Evolutionary conservation across 208 protist species (phyloP), one percentile per base, ranked within the genome.

Genomic region (Crithidia acanthocephali): DNA sequence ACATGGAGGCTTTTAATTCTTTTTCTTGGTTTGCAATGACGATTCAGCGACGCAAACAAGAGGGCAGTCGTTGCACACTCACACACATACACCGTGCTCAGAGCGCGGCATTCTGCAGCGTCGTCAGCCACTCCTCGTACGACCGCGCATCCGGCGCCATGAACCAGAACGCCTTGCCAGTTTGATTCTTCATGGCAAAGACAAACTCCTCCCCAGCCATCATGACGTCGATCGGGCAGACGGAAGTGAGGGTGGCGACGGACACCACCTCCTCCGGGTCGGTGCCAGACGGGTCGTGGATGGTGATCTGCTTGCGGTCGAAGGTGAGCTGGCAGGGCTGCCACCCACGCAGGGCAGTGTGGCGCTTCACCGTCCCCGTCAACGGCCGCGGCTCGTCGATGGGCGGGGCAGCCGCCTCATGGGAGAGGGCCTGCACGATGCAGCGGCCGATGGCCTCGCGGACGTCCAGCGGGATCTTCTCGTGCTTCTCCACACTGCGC

Each of bases 181-280:
- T 86, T 47, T 92, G 85, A 53, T 93, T 93, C 81, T 93, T 92
- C 75, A 95, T 84, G 22, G 90, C 90, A 58, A 95, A 93, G 40
- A 95, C 87, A 40, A 84, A 95, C 63, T 84, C 70, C 60, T 95
- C 87, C 28, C 81, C 72, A 3, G 90, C 80, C 50, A 93, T 95
- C 35, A 66, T 50, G 18, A 81, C 83, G 64, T 95, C 90, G 58
- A 95, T 91, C 15, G 90, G 84, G 61, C 90, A 95, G n/a, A 95
- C 87, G 4, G 90, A 95, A 25, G 90, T 95, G 18, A 95, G 68
- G 1, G 87, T 81, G n/a, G 48, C 40, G 15, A 91, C 74, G 20
- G 84, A 72, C 53, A 93, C 76, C 32, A 42, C 64, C 61, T 95
- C 90, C 13, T 84, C 80, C 22, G 68, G 35, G 33, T 91, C 85